Conservation (phyloP, 2,329 filamentous ascomycete species). For the Beauveria sp. region DNA sequence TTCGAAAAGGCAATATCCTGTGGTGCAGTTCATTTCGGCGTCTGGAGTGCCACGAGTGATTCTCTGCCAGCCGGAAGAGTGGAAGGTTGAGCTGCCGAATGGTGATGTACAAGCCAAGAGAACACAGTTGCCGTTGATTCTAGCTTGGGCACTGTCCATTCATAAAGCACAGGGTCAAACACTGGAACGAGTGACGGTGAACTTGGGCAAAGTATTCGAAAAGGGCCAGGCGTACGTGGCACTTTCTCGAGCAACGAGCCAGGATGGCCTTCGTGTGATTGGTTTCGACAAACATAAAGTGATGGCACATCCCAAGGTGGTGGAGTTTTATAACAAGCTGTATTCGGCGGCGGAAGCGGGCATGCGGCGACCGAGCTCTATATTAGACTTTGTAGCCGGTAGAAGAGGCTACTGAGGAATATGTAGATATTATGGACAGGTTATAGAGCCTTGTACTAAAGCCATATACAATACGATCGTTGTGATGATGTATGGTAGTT, state of each 20-base stretch:
- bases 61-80: conserved; percentile 78
- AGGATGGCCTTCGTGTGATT: conserved; percentile 79
- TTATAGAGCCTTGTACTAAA: neutral
- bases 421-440: neutral
- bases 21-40: conserved; percentile 72
- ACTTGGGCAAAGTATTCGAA: conserved; percentile 87
- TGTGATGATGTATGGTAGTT: too few species aligned
- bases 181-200: conserved; percentile 86
- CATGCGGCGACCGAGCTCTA: conserved; percentile 23
- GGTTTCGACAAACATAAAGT: conserved; percentile 87
- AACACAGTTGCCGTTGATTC: conserved; percentile 74
- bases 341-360: conserved; percentile 59
- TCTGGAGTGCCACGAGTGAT: conserved; percentile 61
- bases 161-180: conserved; percentile 98
- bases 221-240: conserved; percentile 98
- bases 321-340: conserved; percentile 77
- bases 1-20: conserved; percentile 56
- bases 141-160: conserved; percentile 95
- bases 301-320: conserved; percentile 84
- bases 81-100: conserved; percentile 96
- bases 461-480: too few species aligned
- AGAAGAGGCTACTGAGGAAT: conserved; percentile 21
- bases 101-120: conserved; percentile 89
- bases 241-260: conserved; percentile 82
- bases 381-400: conserved; percentile 33